These are phyloP conservation scores for Echium plantagineum DNA, from an alignment of 257 asterid species.

Conservation along the genomic window DNA sequence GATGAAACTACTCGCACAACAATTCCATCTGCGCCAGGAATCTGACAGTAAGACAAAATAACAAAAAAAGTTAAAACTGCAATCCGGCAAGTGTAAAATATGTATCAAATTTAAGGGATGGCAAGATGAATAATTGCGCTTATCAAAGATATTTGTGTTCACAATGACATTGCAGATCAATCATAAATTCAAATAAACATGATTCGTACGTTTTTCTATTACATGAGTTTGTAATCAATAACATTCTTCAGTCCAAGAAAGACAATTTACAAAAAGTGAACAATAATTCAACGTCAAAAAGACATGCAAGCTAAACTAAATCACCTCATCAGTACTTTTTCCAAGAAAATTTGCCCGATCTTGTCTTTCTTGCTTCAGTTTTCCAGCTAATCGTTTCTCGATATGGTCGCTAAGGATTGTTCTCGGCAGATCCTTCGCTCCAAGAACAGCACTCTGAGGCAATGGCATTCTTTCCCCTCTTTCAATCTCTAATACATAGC, in stretches of 20 bases:
- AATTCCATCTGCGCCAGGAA: constrained; percentile 92
- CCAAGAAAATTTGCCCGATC: constrained; percentile 80
- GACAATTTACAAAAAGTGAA: no score
- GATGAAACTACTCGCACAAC: constrained; percentile 93
- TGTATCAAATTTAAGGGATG: not conserved
- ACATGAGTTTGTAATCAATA: not conserved
- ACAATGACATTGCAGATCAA: no score
- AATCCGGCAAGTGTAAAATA: not conserved
- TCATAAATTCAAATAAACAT: no score
- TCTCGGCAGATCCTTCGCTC: constrained; percentile 94
- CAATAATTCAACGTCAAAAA: no score
- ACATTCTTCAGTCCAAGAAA: no score
- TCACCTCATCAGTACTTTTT: constrained; percentile 77
- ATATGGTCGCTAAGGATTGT: constrained; percentile 87
- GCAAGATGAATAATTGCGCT: not conserved
- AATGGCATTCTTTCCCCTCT: constrained; percentile 86
- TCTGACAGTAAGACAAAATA: constrained; percentile 27
- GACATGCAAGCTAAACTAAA: constrained; percentile 10
- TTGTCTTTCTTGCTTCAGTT: constrained; percentile 72
- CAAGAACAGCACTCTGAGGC: constrained; percentile 93
- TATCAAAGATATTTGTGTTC: not conserved
- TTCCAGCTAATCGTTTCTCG: constrained; percentile 60
- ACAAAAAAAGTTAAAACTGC: not conserved
- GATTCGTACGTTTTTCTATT: not conserved
- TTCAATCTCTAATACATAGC: constrained; percentile 79